phyloP scores from a whole-genome alignment of 2,329 filamentous ascomycete species.

The Blumeria hordei region DNA sequence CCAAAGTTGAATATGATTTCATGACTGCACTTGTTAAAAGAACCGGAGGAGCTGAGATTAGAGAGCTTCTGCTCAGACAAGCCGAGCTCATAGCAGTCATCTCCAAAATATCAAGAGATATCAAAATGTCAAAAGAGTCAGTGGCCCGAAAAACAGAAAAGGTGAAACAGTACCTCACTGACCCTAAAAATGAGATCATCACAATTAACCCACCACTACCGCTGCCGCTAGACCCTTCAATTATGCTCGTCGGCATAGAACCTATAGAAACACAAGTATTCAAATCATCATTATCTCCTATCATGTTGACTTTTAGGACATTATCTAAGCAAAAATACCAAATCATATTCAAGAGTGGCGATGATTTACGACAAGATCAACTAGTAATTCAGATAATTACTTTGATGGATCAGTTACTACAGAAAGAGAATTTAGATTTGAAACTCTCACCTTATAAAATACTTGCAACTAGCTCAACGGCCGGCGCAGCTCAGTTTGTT shows the following conservation, averaged over 20 bases:
- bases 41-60: slow-evolving; percentile 43
- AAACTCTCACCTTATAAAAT: slow-evolving; percentile 94
- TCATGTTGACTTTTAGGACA: slow-evolving; percentile 79
- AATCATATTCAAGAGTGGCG: slow-evolving; percentile 91
- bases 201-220: slow-evolving; percentile 68
- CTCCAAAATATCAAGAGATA: slow-evolving; percentile 70
- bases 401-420: slow-evolving; percentile 84
- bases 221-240: slow-evolving; percentile 64
- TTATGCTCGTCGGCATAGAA: slow-evolving; percentile 55
- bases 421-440: slow-evolving; percentile 87
- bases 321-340: slow-evolving; percentile 55
- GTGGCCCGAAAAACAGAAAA: slow-evolving; percentile 61
- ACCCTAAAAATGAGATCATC: slow-evolving; percentile 73
- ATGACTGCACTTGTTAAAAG: slow-evolving; percentile 64
- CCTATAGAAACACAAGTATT: slow-evolving; percentile 78
- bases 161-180: slow-evolving; percentile 61
- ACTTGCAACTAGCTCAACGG: slow-evolving; percentile 69
- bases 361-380: slow-evolving; percentile 90
- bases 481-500: slow-evolving; percentile 84
- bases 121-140: slow-evolving; percentile 49
- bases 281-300: slow-evolving; percentile 80
- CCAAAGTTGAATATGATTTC: slow-evolving; percentile 86
- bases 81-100: slow-evolving; percentile 74
- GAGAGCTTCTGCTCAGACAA: slow-evolving; percentile 60
- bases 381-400: slow-evolving; percentile 95